Evolutionary conservation across 768 basidiomycete genomes (phyloP), one percentile per base, ranked within the genome.

Genomic region (Boletus coccyginus): DNA sequence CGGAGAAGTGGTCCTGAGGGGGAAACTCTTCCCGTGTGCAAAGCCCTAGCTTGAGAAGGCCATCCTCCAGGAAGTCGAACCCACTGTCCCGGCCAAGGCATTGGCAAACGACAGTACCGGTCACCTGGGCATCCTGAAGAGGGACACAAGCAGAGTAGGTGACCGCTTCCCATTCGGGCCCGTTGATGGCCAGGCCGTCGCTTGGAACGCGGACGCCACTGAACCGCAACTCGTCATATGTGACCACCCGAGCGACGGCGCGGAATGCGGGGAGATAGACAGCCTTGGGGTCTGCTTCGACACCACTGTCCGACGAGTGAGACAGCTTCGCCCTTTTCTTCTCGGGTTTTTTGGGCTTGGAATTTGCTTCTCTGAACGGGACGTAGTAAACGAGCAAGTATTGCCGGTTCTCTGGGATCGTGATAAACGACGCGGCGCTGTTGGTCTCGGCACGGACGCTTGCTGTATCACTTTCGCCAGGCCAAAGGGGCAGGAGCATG

Each of bases 401-500:
- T 53, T 81, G 81, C 1, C 88, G 80, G 32, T 83, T 75, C 51
- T 82, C 77, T 39, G 81, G 61, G 19, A 50, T 66, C 2, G 81
- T 77, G 38, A 82, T 72, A 29, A 67, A 44, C 13, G 80, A 75
- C 33, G 72, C 62, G 5, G 68, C 44, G 65, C 62, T 62, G 48
- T 60, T 65, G 11, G 56, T 56, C 14, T 67, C 64, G 14, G 53
- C 13, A 9, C 46, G 66, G 66, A 55, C 56, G 56, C 46, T 66
- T 58, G 44, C 75, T 72, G 80, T 65, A 67, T 89, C 88, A 1
- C 83, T 88, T 61, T 88, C 86, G 17, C 85, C 81, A 10, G 87
- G 84, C 90, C 90, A 93, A n/a, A 93, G 76, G 16, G 91, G 91
- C 17, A 93, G 76, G 27, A 92, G 78, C 91, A 93, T 92, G 68